phyloP scores from a whole-genome alignment of 352 stramenopile genomes.

The Phytophthora foliorum region DNA sequence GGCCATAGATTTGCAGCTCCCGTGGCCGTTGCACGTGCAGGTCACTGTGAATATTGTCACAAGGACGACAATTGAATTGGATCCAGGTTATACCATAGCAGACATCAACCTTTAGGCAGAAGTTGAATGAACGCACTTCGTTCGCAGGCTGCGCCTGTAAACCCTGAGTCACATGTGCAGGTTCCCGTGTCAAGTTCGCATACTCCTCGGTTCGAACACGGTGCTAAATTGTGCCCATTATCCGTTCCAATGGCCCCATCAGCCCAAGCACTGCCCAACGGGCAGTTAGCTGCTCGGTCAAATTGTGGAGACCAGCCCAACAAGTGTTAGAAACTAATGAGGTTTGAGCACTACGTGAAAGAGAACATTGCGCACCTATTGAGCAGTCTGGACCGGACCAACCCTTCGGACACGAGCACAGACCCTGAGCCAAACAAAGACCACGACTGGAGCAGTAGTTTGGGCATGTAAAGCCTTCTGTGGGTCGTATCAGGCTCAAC shows the following conservation, averaged over 20 bases:
- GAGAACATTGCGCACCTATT: constrained; percentile 35
- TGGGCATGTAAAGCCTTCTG: constrained; percentile 60
- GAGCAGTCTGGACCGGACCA: constrained; percentile 74
- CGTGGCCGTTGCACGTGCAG: constrained; percentile 81
- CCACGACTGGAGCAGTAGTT: constrained; percentile 81
- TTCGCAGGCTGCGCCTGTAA: constrained; percentile 83
- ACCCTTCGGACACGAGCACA: constrained; percentile 59
- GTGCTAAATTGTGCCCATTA: constrained; percentile 81
- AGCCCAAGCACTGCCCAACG: constrained; percentile 72
- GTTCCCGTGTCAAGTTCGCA: constrained; percentile 69
- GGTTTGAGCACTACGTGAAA: not conserved
- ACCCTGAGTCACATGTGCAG: constrained; percentile 77
- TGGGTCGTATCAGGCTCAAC: constrained; percentile 10
- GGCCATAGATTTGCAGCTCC: constrained; percentile 84
- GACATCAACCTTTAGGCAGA: not conserved
- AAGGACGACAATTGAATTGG: not conserved
- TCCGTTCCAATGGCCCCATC: constrained; percentile 67
- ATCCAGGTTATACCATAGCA: not conserved
- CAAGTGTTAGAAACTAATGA: not conserved
- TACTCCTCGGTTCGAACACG: constrained; percentile 90
- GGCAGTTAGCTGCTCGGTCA: constrained; percentile 56
- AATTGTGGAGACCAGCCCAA: not conserved
- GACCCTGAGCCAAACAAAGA: constrained; percentile 61
- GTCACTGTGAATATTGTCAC: constrained; percentile 49
- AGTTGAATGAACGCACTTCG: constrained; percentile 52